Base-by-base conservation (phyloP, 495 filamentous ascomycete species). In the Xylaria telfairii region DNA sequence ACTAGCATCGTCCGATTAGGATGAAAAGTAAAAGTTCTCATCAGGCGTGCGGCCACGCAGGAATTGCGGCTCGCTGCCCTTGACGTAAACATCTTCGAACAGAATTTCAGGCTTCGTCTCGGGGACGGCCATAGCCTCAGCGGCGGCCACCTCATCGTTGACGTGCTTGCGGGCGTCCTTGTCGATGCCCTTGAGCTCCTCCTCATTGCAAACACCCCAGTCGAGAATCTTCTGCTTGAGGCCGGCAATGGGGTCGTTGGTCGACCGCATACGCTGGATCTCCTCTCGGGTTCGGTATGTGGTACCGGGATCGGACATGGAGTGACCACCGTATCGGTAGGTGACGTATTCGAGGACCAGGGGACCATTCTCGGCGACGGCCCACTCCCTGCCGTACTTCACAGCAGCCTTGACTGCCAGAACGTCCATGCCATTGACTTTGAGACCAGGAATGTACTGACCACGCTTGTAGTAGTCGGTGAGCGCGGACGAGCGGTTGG, bases 381-480 rank as follows among this genome's bases (percentile, higher is more conserved):
- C 90, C 85, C 90, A 96, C 76, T 95, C 85, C 86, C 94, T 97
- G 78, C 91, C 93, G 88, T 97, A 94, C 82, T 93, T 82, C 72
- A 96, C 93, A 68, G 96, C 96, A 63, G 94, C 93, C 89, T 97
- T 97, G 81, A 97, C 96, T 73, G 96, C 96, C 65, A 99, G 93
- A 75, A 98, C 93, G 81, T 99, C 96, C 96, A 99, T 99, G 81
- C 93, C 96, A 85, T 99, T 99, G 81, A 99, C 93, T 87, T 98
- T 99, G 69, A 99, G 90, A 85, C 96, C 96, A 70, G 96, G 96
- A 77, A 99, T 99, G 87, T 98, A 99, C 86, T 99, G 96, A 72
- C 96, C 96, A 84, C 96, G 96, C 90, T 98, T 98, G 91, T 99
- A 99, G 92, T 99, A 99, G 82, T 99, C 96, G 79, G 96, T 98